Evolutionary conservation across 2,329 filamentous ascomycete species (phyloP).

Genomic region (Arthrobotrys conoides): DNA sequence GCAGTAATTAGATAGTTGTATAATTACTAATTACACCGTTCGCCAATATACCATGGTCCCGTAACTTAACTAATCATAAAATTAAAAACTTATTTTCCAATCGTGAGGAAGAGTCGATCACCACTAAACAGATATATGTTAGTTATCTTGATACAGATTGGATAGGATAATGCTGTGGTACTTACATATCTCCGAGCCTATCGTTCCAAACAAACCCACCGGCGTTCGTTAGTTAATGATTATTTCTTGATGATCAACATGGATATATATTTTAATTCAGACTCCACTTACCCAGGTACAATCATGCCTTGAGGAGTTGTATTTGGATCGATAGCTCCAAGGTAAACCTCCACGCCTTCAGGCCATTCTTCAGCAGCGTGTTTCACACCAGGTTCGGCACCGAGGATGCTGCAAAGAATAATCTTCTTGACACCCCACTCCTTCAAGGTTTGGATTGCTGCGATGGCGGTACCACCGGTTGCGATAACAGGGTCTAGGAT

Average conservation of each 20-base stretch:
- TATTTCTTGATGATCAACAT: background rate
- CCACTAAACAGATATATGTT: constrained; percentile 34
- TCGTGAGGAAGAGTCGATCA: constrained; percentile 58
- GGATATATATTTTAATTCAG: background rate
- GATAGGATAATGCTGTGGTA: background rate
- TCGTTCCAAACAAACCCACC: background rate
- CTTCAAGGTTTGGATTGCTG: constrained; percentile 87
- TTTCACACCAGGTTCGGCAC: constrained; percentile 78
- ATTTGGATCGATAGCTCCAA: constrained; percentile 68
- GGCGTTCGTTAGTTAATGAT: background rate
- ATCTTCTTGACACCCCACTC: constrained; percentile 93
- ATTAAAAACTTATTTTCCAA: constrained; percentile 36
- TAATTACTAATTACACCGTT: constrained; percentile 1
- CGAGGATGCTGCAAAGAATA: constrained; percentile 81
- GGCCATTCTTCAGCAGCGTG: constrained; percentile 83
- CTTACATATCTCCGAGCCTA: constrained; percentile 60
- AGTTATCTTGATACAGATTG: background rate
- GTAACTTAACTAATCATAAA: background rate
- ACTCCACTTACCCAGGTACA: constrained; percentile 48
- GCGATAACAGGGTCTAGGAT: constrained; percentile 93
- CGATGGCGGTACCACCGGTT: constrained; percentile 88
- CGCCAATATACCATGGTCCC: background rate
- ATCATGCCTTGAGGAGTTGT: constrained; percentile 56
- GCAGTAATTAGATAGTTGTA: background rate
- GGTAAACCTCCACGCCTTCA: constrained; percentile 82